phyloP scores from a whole-genome alignment of 2,329 filamentous ascomycete genomes.

The Davidsoniella australis region DNA sequence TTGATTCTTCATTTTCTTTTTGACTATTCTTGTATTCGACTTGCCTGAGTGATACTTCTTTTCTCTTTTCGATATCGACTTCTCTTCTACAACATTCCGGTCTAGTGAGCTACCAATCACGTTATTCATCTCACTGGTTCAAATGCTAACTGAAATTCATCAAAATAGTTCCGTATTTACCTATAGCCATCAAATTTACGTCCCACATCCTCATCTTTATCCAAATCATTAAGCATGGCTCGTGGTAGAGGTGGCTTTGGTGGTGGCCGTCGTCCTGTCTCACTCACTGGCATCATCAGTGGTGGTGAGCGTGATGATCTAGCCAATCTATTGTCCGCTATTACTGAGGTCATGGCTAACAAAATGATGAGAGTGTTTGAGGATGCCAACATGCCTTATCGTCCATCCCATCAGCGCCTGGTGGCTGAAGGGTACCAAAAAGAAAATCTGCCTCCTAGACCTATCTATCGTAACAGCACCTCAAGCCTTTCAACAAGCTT shows the following conservation, averaged over 20 bases:
- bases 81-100: not conserved
- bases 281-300: conserved; percentile 33
- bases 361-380: conserved; percentile 35
- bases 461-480: conserved; percentile 15
- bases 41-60: not conserved
- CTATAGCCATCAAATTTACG: not conserved
- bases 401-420: not conserved
- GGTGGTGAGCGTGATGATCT: conserved; percentile 34
- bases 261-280: conserved; percentile 27
- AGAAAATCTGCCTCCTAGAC: conserved; percentile 9
- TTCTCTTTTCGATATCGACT: not conserved
- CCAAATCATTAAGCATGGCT: conserved; percentile 19
- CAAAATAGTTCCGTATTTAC: not conserved
- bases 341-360: conserved; percentile 38
- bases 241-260: conserved; percentile 21
- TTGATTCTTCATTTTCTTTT: not conserved
- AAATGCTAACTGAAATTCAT: not conserved
- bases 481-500: conserved; percentile 4
- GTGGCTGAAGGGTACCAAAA: conserved; percentile 5
- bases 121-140: not conserved
- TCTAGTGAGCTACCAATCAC: not conserved
- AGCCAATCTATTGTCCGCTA: conserved; percentile 30
- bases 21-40: not conserved
- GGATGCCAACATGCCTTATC: not conserved
- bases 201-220: not conserved